A percentile compares a stretch with the other conserved stretches of the same genome.
Evolutionary conservation across 2,329 filamentous ascomycete species (phyloP).

Genomic region (Talaromyces sp.): DNA sequence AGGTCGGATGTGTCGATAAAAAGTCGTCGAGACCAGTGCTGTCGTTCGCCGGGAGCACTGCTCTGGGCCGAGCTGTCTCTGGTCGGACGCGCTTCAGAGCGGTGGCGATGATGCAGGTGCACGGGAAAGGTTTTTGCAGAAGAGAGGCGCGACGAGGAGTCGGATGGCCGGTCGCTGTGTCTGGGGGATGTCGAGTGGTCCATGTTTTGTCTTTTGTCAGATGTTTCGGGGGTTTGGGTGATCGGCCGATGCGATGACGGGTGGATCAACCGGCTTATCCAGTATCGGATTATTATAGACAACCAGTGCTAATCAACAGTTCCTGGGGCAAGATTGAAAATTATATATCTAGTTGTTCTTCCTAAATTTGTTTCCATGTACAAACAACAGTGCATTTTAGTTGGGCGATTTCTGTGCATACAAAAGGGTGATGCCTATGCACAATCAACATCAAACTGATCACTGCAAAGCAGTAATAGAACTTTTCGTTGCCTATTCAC

Average conservation of each 20-base stretch:
- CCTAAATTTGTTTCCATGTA: not conserved
- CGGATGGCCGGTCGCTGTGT: not conserved
- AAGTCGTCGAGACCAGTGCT: constrained; percentile 14
- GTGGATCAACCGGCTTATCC: not conserved
- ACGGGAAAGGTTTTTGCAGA: constrained; percentile 8
- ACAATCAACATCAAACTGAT: not conserved
- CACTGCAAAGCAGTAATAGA: not conserved
- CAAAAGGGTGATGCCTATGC: not conserved
- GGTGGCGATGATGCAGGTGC: constrained; percentile 8
- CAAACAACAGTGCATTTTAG: not conserved
- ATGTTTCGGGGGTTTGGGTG: not conserved
- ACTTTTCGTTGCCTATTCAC: not conserved
- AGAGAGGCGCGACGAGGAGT: not conserved
- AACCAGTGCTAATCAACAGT: not conserved
- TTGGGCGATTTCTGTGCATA: not conserved
- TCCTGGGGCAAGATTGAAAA: not conserved
- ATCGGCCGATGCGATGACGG: not conserved
- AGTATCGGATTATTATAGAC: not conserved
- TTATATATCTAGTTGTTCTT: not conserved
- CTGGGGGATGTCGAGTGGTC: not conserved
- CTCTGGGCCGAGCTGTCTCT: not conserved
- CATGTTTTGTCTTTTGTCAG: not conserved
- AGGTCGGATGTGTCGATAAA: constrained; percentile 16
- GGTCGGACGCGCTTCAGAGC: constrained; percentile 8
- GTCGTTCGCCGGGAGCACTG: constrained; percentile 13